Evolutionary conservation across 2,329 filamentous ascomycete species (phyloP).

Genomic region (Lachnellula arida): DNA sequence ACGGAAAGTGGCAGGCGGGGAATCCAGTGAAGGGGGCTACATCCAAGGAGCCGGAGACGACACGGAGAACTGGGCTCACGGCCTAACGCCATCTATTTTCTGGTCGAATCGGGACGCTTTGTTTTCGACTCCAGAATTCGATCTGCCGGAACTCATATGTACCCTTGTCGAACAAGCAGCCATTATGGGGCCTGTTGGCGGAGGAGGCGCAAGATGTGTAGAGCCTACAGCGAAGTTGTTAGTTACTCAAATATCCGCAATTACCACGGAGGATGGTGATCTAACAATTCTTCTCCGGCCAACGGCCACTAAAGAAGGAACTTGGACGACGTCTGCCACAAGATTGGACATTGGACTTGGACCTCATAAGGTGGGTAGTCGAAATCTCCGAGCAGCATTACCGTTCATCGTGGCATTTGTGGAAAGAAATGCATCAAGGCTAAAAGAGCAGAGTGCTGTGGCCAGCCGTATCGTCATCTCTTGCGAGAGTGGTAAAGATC

Average conservation of each 20-base stretch:
- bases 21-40: conserved; percentile 69
- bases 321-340: conserved; percentile 35
- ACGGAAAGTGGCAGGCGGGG: conserved; percentile 61
- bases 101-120: conserved; percentile 65
- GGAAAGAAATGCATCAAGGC: conserved; percentile 15
- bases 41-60: conserved; percentile 95
- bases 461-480: conserved; percentile 48
- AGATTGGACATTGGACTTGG: conserved; percentile 58
- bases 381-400: conserved; percentile 72
- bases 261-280: conserved; percentile 4
- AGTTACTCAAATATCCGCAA: conserved; percentile 17
- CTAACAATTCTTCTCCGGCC: conserved; percentile 39
- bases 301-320: conserved; percentile 41
- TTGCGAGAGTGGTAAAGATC: conserved; percentile 74
- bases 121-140: conserved; percentile 59
- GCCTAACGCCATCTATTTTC: conserved; percentile 73
- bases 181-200: neutral
- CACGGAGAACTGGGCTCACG: conserved; percentile 85
- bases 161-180: conserved; percentile 35
- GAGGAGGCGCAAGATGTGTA: conserved; percentile 12
- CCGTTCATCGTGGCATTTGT: conserved; percentile 33
- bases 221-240: conserved; percentile 28
- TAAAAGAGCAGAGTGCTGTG: neutral
- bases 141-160: conserved; percentile 50
- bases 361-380: conserved; percentile 71